phyloP scores from a whole-genome alignment of 2,329 filamentous ascomycete species.

The Paradendryphiella salina region DNA sequence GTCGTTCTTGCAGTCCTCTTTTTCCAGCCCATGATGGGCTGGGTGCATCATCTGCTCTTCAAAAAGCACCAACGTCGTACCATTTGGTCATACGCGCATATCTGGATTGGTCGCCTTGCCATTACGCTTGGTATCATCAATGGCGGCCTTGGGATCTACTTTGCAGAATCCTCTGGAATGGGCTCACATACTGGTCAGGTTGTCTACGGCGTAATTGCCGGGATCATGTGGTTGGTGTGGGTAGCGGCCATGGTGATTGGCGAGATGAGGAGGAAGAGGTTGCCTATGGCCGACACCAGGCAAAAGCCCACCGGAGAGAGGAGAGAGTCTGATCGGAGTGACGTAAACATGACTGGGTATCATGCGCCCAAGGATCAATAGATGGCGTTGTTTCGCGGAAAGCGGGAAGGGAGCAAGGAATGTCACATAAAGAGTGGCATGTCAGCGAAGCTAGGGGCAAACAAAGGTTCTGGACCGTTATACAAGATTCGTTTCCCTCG shows the following conservation, averaged over 20 bases:
- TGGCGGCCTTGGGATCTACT: conserved; percentile 58
- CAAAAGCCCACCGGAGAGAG: conserved; percentile 22
- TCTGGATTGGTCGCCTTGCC: conserved; percentile 59
- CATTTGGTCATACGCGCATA: conserved; percentile 54
- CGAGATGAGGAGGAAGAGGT: conserved; percentile 29
- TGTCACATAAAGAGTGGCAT: too few species aligned
- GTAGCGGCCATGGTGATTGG: conserved; percentile 37
- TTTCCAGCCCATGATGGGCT: conserved; percentile 58
- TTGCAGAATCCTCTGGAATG: conserved; percentile 48
- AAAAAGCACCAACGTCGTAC: conserved; percentile 53
- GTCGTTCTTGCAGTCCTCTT: conserved; percentile 56
- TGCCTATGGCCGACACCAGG: conserved; percentile 1
- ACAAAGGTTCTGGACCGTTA: too few species aligned
- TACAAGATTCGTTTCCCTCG: too few species aligned
- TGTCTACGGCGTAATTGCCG: conserved; percentile 57
- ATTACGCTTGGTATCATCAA: conserved; percentile 60
- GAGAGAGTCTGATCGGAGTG: conserved; percentile 1
- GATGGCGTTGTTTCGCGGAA: background rate
- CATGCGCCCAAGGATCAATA: conserved; percentile 16
- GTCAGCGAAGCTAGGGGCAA: too few species aligned
- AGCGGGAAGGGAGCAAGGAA: too few species aligned
- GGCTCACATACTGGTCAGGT: conserved; percentile 45
- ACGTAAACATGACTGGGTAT: conserved; percentile 17
- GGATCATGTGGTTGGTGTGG: conserved; percentile 48
- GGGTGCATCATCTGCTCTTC: conserved; percentile 57